Conservation (phyloP, 2,329 filamentous ascomycete species). For the Aspergillus sp. region DNA sequence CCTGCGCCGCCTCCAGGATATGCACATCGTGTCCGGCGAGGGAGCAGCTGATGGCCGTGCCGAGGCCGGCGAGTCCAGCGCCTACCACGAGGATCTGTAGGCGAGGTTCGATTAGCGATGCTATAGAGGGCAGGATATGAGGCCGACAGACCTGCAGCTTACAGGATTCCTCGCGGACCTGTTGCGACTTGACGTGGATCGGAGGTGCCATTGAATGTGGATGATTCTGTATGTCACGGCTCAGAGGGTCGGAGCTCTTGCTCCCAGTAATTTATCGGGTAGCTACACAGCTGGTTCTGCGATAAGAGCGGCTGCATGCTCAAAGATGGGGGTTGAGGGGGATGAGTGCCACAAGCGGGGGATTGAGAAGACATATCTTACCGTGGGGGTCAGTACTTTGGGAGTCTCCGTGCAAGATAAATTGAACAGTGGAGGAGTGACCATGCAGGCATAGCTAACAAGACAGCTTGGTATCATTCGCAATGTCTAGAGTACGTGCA, state of each 20-base stretch:
- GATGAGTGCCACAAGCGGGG: conserved; percentile 4
- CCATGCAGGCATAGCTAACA: background rate
- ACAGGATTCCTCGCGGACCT: conserved; percentile 45
- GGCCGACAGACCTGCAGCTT: conserved; percentile 41
- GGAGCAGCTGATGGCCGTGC: conserved; percentile 23
- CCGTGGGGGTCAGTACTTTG: background rate
- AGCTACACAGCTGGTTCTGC: background rate
- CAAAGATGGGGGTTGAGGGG: conserved; percentile 22
- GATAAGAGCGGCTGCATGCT: background rate
- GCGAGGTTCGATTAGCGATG: background rate
- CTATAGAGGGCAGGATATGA: background rate
- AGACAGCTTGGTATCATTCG: background rate
- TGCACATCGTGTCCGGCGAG: conserved; percentile 25
- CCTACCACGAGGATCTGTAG: conserved; percentile 34
- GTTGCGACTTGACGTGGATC: conserved; percentile 45
- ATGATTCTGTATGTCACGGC: background rate
- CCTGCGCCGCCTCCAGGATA: conserved; percentile 22
- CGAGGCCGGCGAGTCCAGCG: conserved; percentile 28
- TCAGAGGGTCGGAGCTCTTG: background rate
- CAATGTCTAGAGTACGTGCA: conserved; percentile 24
- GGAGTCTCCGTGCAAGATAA: background rate
- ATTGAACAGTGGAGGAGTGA: background rate
- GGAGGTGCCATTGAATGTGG: conserved; percentile 39
- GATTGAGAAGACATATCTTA: background rate
- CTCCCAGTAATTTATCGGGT: background rate